Evolutionary conservation across 495 filamentous ascomycete genomes (phyloP), one percentile per base, ranked within the genome.

Genomic region (Hypoxylon lienhwacheense): DNA sequence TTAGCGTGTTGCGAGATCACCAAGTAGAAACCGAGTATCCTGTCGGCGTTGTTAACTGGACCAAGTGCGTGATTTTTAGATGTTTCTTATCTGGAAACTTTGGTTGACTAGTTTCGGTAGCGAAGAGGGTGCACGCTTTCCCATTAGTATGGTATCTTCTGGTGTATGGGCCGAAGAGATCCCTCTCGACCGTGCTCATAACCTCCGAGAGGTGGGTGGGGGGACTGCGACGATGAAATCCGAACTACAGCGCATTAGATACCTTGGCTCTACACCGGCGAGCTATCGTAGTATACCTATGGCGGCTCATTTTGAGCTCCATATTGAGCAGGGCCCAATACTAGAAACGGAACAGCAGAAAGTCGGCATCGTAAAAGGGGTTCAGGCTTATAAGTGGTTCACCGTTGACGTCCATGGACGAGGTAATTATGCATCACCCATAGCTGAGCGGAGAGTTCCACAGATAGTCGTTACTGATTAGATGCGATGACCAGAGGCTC

Each of bases 61-160:
- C 88, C 0, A 91, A 91, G 72, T 74, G 63, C 16, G 61, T 49
- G 21, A n/a, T 34, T 16, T 19, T 3, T 10, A 21, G 11, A 14
- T 5, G 2, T 5, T 40, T 39, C 29, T 5, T 21, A 17, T 19
- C 20, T 20, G 41, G 10, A 31, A 47, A 34, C 16, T 17, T 10
- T 32, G 26, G 20, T 31, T 42, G 89, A 42, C 12, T 35, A 6
- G 33, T 4, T 7, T 15, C 17, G 6, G 79, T 74, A 74, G 71
- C 57, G 89, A 91, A 65, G 88, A 91, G 66, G 89, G 88, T 1
- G 88, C 87, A 0, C 78, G 89, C 6, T 93, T 91, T 62, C 87
- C 89, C 2, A 80, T 87, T 14, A 87, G 83, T 49, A 90, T 90
- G 87, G 64, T 86, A 4, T 73, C 83, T 5, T 89, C 86, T 3